Evolutionary conservation across 768 basidiomycete genomes (phyloP).

Genomic region (Phaeolepiota aurea): DNA sequence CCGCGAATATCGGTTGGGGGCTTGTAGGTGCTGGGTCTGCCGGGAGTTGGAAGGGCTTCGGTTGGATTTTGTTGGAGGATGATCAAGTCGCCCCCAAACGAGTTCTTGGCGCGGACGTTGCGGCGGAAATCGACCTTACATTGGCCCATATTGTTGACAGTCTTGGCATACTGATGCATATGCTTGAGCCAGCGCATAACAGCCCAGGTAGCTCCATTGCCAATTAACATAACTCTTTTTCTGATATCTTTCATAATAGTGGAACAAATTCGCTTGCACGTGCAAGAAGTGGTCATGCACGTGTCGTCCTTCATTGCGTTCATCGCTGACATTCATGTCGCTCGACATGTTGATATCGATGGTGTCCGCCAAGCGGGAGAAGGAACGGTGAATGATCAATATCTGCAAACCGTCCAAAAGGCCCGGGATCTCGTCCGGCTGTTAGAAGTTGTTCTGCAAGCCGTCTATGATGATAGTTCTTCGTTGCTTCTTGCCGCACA

Average conservation of each 20-base stretch:
- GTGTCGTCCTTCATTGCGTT: constrained; percentile 51
- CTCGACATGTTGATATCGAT: constrained; percentile 77
- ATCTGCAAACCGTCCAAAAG: constrained; percentile 57
- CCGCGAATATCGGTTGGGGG: constrained; percentile 62
- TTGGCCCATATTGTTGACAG: constrained; percentile 42
- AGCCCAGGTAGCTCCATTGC: constrained; percentile 25
- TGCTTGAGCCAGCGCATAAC: constrained; percentile 22
- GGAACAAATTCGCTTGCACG: constrained; percentile 31
- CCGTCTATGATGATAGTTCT: constrained; percentile 65
- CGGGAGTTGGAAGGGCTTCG: constrained; percentile 79
- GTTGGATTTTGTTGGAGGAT: constrained; percentile 58
- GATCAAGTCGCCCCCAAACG: constrained; percentile 38
- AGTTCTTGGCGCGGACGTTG: constrained; percentile 39
- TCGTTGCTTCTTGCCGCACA: constrained; percentile 55
- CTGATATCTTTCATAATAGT: too few species aligned
- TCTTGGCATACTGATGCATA: constrained; percentile 29
- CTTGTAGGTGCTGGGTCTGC: constrained; percentile 75
- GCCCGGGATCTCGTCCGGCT: constrained; percentile 62
- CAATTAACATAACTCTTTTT: too few species aligned
- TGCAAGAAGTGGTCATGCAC: constrained; percentile 44
- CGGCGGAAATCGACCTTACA: constrained; percentile 43
- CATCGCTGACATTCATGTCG: constrained; percentile 68
- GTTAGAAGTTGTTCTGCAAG: constrained; percentile 63
- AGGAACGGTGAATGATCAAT: constrained; percentile 38
- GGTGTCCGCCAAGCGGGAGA: constrained; percentile 48